Conservation (phyloP, 495 filamentous ascomycete genomes). For the Sabuloglossum arenarium region DNA sequence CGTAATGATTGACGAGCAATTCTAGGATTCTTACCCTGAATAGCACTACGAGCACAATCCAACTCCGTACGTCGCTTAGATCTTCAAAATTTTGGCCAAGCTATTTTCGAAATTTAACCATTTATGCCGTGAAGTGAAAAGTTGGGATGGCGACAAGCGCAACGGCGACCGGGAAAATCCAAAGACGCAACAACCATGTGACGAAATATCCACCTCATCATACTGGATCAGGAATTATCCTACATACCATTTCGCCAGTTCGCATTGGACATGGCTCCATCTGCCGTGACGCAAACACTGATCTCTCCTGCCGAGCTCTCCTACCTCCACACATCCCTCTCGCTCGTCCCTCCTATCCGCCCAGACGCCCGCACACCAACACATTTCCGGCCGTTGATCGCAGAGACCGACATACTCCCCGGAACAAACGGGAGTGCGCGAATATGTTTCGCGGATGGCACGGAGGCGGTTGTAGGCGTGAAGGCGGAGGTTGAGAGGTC, state of each 20-base stretch:
- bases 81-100: too few species aligned
- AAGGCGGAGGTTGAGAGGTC: conserved; percentile 82
- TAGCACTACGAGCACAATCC: too few species aligned
- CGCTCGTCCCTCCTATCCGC: conserved; percentile 58
- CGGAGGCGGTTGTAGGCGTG: conserved; percentile 83
- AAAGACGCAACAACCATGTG: too few species aligned
- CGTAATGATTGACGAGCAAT: background rate
- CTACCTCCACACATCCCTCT: conserved; percentile 81
- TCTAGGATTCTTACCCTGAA: background rate
- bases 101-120: too few species aligned
- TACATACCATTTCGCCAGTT: too few species aligned
- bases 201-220: too few species aligned
- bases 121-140: too few species aligned
- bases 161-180: too few species aligned
- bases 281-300: conserved; percentile 17
- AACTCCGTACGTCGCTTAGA: too few species aligned
- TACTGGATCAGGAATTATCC: too few species aligned
- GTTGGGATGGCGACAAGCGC: too few species aligned
- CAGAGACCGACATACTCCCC: conserved; percentile 77
- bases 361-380: conserved; percentile 66
- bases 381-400: conserved; percentile 76
- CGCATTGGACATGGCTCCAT: background rate
- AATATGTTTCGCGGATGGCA: conserved; percentile 85
- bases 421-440: conserved; percentile 80
- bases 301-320: conserved; percentile 91